Percentiles rank a stretch among this genome's conserved stretches.
Evolutionary conservation across 163 green algal species (phyloP).

Genomic region (Coccomyxa subellipsoidea): DNA sequence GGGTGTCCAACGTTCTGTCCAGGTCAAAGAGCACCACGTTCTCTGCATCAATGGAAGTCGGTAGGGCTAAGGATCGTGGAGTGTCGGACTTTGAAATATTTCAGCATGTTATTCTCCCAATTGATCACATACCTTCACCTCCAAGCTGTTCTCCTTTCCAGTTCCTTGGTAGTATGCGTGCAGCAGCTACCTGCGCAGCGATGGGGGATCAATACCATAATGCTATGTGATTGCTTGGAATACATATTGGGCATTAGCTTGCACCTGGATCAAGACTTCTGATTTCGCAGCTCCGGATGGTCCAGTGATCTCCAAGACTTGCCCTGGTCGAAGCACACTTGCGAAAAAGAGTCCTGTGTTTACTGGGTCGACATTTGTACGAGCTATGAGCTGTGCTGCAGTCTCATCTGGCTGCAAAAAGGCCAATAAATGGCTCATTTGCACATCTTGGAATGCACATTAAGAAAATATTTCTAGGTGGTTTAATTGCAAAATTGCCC

Average conservation of each 20-base stretch:
- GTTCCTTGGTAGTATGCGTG: background rate
- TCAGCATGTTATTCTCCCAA: background rate
- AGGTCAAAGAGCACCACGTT: background rate
- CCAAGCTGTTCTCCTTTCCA: background rate
- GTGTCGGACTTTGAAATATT: background rate
- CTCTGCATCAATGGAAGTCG: background rate
- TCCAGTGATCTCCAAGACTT: background rate
- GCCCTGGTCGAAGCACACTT: background rate
- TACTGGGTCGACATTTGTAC: background rate
- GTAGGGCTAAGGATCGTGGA: background rate
- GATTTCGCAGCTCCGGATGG: background rate
- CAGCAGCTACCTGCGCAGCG: background rate
- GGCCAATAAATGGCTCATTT: background rate
- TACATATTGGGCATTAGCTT: no score
- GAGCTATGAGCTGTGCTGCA: background rate
- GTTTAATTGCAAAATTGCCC: no score
- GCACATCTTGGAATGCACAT: background rate
- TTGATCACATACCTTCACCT: background rate
- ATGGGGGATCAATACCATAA: no score
- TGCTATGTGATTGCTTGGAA: no score
- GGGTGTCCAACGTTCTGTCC: background rate
- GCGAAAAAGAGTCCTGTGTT: background rate
- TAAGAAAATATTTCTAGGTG: no score
- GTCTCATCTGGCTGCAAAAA: slow-evolving; percentile 1
- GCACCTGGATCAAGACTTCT: background rate